Percentiles rank a stretch among this genome's conserved stretches.
Evolutionary conservation across 257 asterid species (phyloP).

Genomic region (Nicotiana otophora): DNA sequence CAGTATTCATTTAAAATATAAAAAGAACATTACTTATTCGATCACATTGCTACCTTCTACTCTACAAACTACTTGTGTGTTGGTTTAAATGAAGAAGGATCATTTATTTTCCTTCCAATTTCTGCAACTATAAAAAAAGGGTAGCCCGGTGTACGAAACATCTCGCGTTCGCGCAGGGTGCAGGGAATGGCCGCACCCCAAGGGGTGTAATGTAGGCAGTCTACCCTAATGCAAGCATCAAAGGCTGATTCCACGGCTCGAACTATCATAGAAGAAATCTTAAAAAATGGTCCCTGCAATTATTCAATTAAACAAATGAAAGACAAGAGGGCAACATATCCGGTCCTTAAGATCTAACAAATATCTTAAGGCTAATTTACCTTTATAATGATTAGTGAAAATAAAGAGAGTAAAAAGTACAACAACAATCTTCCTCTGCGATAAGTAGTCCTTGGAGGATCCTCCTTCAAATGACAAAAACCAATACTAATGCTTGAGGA

Average conservation of each 20-base stretch:
- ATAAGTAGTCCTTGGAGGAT: not conserved
- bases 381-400: not conserved
- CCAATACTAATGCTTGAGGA: not conserved
- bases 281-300: not conserved
- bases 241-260: no score
- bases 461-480: slow-evolving; percentile 2
- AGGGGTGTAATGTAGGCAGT: no score
- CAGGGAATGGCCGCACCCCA: no score
- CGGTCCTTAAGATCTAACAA: not conserved
- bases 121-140: not conserved
- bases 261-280: not conserved
- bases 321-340: not conserved
- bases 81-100: not conserved
- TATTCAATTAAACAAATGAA: not conserved
- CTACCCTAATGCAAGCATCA: no score
- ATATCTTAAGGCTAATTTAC: not conserved
- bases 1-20: not conserved
- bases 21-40: not conserved
- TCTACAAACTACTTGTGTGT: not conserved
- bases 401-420: not conserved
- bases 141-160: no score
- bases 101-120: not conserved
- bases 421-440: not conserved
- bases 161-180: no score
- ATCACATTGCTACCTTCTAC: not conserved